Evolutionary conservation across 2,329 filamentous ascomycete species (phyloP), one percentile per base, ranked within the genome.

Genomic region (Hymenoscyphus fraxineus): DNA sequence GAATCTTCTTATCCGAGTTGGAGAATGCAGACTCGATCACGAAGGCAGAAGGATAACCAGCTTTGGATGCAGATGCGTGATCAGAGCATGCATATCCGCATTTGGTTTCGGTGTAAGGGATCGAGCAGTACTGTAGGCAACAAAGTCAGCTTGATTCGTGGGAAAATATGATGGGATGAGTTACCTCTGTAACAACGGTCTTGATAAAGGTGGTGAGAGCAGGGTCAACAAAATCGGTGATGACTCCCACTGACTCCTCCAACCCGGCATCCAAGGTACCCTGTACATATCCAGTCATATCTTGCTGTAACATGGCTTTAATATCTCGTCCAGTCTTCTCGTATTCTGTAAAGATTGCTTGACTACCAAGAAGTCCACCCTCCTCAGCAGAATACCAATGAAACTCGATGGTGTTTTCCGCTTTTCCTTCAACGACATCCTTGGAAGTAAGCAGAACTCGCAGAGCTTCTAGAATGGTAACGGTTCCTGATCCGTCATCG

Each of bases 221-320:
- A 2, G 87, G 80, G 75, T 97, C 90, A 56, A 98, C 94, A 72
- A 84, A 97, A 78, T 98, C 94, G 4, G 91, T 93, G 73, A 98
- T 96, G 60, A 98, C 91, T 55, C 94, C 94, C 2, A 98, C 91
- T 57, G 88, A 89, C 81, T 97, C 94, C 5, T 87, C 84, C 77
- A 91, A 83, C 65, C 93, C 93, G 2, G 91, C 89, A 69, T 95
- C 90, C 22, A 95, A 79, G 0, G 93, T 96, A 73, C 88, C 88
- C 76, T 93, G 87, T 5, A 93, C 85, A 76, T 90, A 97, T 19
- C 94, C 94, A 1, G 92, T 96, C 94, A 98, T 98, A 78, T 98
- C 94, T 78, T 98, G 94, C 80, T 98, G 94, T 62, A 98, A 85
- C 95, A 98, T 98, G 40, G 94, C 94, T 80, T 94, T 96, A 77